These are phyloP conservation scores for Emergomyces pasteurianus DNA, from an alignment of 2,329 filamentous ascomycete species.

Conservation along the genomic window DNA sequence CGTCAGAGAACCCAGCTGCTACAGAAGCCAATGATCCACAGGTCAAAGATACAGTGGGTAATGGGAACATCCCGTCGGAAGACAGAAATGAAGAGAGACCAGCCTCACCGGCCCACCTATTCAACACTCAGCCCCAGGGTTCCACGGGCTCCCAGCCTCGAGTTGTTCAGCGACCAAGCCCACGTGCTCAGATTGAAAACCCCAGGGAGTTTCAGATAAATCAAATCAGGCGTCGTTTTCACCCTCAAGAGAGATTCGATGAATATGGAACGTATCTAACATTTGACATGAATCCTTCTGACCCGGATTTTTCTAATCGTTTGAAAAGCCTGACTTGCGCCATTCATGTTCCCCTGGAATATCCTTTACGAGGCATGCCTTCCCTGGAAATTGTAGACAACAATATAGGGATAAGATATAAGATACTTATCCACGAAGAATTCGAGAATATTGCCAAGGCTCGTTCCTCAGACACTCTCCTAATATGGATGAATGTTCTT, in stretches of 20 bases:
- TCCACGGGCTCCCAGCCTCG: background rate
- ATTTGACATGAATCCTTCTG: constrained; percentile 59
- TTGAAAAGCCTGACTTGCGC: constrained; percentile 56
- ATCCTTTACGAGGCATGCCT: constrained; percentile 46
- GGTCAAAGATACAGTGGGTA: constrained; percentile 10
- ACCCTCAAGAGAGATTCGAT: constrained; percentile 35
- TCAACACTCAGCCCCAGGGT: constrained; percentile 33
- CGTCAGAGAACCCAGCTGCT: constrained; percentile 6
- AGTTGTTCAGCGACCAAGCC: constrained; percentile 50
- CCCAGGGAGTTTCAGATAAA: constrained; percentile 63
- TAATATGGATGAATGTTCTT: constrained; percentile 55
- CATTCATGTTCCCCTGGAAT: constrained; percentile 51
- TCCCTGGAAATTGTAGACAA: constrained; percentile 54
- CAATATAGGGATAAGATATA: constrained; percentile 59
- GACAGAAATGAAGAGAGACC: background rate
- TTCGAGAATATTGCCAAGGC: constrained; percentile 54
- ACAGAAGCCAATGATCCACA: constrained; percentile 7
- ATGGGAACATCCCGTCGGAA: constrained; percentile 13
- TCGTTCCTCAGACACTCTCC: constrained; percentile 42
- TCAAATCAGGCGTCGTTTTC: constrained; percentile 58
- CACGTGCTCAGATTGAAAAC: constrained; percentile 52
- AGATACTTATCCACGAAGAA: constrained; percentile 64
- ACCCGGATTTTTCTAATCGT: constrained; percentile 76
- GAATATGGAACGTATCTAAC: constrained; percentile 45
- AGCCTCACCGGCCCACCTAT: constrained; percentile 11